Base-by-base conservation (phyloP, 352 stramenopile species). In the Phytopythium aichiense region DNA sequence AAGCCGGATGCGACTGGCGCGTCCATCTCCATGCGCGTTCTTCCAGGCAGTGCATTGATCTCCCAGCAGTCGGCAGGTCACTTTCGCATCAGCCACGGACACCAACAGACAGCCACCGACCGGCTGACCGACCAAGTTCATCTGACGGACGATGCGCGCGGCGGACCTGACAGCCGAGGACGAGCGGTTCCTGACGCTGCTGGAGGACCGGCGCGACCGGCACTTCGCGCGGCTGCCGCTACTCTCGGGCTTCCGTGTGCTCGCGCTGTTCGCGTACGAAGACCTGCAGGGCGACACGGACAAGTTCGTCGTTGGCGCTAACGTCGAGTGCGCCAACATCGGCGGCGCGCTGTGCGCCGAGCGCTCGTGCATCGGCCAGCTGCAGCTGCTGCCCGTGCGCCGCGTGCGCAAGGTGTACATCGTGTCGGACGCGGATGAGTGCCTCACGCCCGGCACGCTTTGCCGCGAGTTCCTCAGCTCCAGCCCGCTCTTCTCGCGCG, bases 391-490 rank as follows among this genome's bases (percentile, higher is more conserved):
- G 62, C 73, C 71, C 1, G 66, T 81, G 56, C 67, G 66, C 38
- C 61, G 67, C 61, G 72, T 91, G 16, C 76, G 74, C 54, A 78
- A 77, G 61, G 78, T 96, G 54, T 87, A 92, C 65, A 94, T 97
- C 69, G 79, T 92, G 40, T 95, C 87, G 52, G 91, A 97, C 72
- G 77, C 79, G 49, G 60, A 76, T 11, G 72, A 87, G 63, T 87
- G 88, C 59, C 82, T 97, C 56, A 88, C 81, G 40, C 89, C 89
- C 4, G 89, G 91, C 18, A 87, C 88, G 58, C 65, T 97, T 0
- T 97, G 91, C 69, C 76, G 91, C 40, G 89, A 97, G 66, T 97
- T 94, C 67, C 76, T 97, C 63, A 74, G 72, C 46, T 88, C 84
- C 11, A 90, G 87, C 58, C 68, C 83, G 48, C 64, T 81, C 50